phyloP scores from a whole-genome alignment of 176 grass and related monocot species.

The Juncus effusus region DNA sequence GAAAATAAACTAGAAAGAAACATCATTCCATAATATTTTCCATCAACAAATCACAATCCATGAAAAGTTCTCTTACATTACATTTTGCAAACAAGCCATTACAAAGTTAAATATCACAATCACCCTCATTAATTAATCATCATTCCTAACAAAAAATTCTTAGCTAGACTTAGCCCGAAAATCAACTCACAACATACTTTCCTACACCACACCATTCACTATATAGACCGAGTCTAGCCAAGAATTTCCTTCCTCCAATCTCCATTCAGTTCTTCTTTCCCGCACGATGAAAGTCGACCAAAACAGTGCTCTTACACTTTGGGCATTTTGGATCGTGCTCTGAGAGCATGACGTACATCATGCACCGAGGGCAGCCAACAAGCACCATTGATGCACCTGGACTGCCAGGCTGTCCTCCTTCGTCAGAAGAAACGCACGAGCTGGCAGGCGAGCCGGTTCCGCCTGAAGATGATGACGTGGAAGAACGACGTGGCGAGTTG shows the following conservation, averaged over 20 bases:
- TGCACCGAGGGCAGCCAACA: constrained; percentile 83
- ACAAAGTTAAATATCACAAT: too few relatives aligned
- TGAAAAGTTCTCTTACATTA: too few relatives aligned
- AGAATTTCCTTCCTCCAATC: constrained; percentile 11
- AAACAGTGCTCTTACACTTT: constrained; percentile 77
- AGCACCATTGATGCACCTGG: constrained; percentile 60
- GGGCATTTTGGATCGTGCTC: constrained; percentile 89
- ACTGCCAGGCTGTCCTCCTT: constrained; percentile 37
- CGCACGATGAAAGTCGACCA: constrained; percentile 78
- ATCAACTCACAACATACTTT: background rate
- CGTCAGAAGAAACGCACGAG: constrained; percentile 98
- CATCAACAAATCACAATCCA: too few relatives aligned
- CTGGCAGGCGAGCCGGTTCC: constrained; percentile 66
- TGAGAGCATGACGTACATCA: constrained; percentile 97
- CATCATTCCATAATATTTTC: background rate
- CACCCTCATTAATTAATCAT: too few relatives aligned
- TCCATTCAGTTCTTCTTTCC: constrained; percentile 22
- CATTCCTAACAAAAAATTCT: constrained; percentile 17
- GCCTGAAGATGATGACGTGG: constrained; percentile 45
- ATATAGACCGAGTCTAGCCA: constrained; percentile 24
- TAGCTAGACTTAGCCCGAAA: constrained; percentile 30
- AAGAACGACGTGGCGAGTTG: constrained; percentile 34
- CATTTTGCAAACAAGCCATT: too few relatives aligned
- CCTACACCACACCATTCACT: background rate
- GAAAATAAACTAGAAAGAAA: background rate